A percentile compares a stretch with the other conserved stretches of the same genome.
phyloP scores from a whole-genome alignment of 2,329 filamentous ascomycete genomes.

The Zymoseptoria tritici region DNA sequence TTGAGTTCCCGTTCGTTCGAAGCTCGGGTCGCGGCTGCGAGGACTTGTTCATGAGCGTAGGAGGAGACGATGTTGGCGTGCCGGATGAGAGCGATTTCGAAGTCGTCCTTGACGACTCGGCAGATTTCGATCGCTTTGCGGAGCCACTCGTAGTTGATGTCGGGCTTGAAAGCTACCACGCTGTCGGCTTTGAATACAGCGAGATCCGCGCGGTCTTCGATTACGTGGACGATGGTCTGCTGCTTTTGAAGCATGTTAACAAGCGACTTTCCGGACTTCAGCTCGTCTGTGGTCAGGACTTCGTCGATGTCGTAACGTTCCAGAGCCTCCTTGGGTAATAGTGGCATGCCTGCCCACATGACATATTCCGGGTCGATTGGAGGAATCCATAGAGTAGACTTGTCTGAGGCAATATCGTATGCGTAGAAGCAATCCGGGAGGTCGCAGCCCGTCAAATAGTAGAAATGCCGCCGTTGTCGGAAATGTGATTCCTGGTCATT shows the following conservation, averaged over 20 bases:
- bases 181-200: constrained; percentile 46
- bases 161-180: constrained; percentile 59
- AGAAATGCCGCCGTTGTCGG: constrained; percentile 67
- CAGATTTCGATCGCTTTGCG: constrained; percentile 68
- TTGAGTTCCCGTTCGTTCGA: constrained; percentile 77
- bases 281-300: constrained; percentile 45
- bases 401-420: constrained; percentile 69
- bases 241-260: constrained; percentile 37
- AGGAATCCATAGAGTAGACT: constrained; percentile 84
- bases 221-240: constrained; percentile 58
- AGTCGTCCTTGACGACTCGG: constrained; percentile 73
- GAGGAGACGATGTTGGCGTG: constrained; percentile 76
- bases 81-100: constrained; percentile 76
- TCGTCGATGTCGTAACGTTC: constrained; percentile 53
- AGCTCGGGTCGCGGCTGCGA: constrained; percentile 54
- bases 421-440: constrained; percentile 73
- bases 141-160: constrained; percentile 51
- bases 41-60: constrained; percentile 67
- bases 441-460: constrained; percentile 83
- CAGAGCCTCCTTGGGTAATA: constrained; percentile 67
- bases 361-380: constrained; percentile 81
- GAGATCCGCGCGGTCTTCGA: constrained; percentile 60
- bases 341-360: constrained; percentile 90
- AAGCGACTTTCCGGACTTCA: constrained; percentile 63
- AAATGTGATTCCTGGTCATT: constrained; percentile 79